Base-by-base conservation (phyloP, 768 basidiomycete species). In the Sarcomyxa edulis region DNA sequence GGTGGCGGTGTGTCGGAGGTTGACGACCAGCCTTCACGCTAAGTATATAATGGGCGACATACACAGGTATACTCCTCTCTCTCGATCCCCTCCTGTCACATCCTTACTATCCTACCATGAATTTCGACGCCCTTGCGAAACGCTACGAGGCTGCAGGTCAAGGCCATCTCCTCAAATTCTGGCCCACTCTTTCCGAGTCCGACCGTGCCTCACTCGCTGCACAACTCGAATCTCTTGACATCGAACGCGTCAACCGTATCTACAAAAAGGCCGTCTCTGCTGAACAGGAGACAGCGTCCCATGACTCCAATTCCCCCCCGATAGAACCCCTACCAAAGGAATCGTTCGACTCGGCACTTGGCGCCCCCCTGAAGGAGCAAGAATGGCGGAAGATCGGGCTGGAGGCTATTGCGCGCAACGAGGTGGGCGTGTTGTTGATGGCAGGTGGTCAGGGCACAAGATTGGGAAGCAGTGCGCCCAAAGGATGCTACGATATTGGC, bases 361-460 rank as follows among this genome's bases (percentile, higher is more conserved):
- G 68, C 12, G 57, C 66, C 35, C 56, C 76, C 16, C 66, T 64
- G 42, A 82, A 78, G 56, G 81, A 74, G 40, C 57, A 59, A 9
- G 74, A 78, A 59, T 98, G 94, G 94, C 70, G 78, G n/a, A 54
- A 63, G 9, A 69, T 73, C 31, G 96, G 96, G 23, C 67, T 98
- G 26, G 64, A 78, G 27, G 93, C 95, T 32, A 79, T 97, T 53
- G 74, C 82, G 12, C 62, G 74, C 24, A 84, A 90, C 44, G 68
- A 90, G 50, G 93, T 98, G 26, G 96, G 83, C n/a, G 94, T 98
- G 7, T 71, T 99, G 32, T 75, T 99, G 49, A 90, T 99, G 87
- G 96, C 96, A 6, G 96, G 96, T 27, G 96, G 96, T 1, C 96
- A 99, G 64, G 96, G 96, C 10, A 96, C 94, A 14, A 74, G 96